A percentile compares a stretch with the other conserved stretches of the same genome.
phyloP scores from a whole-genome alignment of 2,329 filamentous ascomycete species.

The Aureobasidium zeae region DNA sequence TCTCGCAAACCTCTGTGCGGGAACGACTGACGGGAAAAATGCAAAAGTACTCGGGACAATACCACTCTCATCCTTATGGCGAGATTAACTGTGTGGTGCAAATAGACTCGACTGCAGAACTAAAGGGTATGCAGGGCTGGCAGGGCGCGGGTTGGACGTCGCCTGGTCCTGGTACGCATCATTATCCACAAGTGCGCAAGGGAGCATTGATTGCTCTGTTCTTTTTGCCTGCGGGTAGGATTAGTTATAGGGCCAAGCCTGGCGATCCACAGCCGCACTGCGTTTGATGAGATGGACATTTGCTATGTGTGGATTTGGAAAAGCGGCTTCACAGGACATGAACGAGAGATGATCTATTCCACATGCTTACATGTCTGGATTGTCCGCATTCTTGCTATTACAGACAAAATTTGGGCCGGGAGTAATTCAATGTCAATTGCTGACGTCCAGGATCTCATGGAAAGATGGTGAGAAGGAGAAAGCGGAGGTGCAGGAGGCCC shows the following conservation, averaged over 20 bases:
- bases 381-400: too few species aligned
- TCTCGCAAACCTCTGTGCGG: too few species aligned
- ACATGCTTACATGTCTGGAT: too few species aligned
- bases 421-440: too few species aligned
- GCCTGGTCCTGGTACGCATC: conserved; percentile 47
- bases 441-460: too few species aligned
- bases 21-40: too few species aligned
- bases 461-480: too few species aligned
- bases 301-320: too few species aligned
- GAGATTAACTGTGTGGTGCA: conserved; percentile 29
- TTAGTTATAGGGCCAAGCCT: conserved; percentile 41
- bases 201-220: conserved; percentile 41
- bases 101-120: conserved; percentile 41
- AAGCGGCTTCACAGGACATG: too few species aligned
- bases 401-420: too few species aligned
- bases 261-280: conserved; percentile 33
- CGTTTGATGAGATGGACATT: background rate
- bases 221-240: conserved; percentile 47
- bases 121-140: conserved; percentile 50
- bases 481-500: too few species aligned
- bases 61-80: conserved; percentile 31
- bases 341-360: too few species aligned
- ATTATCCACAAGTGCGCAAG: conserved; percentile 45
- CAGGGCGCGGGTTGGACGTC: conserved; percentile 48
- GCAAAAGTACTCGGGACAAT: conserved; percentile 42